phyloP scores from a whole-genome alignment of 139 green algal genomes.

The Tetradesmus obliquus region DNA sequence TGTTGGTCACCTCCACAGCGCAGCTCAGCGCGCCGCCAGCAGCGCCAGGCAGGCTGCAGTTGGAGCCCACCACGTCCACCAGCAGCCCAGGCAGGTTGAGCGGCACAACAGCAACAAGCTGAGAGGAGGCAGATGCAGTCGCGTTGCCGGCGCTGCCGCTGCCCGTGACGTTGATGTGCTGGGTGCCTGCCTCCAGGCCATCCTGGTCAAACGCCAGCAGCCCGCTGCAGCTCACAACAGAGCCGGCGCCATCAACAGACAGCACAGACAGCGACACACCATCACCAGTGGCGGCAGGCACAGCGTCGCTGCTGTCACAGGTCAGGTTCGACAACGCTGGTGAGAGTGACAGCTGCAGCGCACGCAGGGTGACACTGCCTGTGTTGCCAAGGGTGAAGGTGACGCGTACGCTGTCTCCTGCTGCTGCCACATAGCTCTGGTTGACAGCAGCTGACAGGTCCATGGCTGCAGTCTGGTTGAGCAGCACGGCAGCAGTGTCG shows the following conservation, averaged over 20 bases:
- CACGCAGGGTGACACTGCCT: neutral
- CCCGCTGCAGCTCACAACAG: neutral
- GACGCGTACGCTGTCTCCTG: neutral
- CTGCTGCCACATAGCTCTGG: neutral
- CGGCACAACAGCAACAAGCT: neutral
- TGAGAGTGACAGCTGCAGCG: neutral
- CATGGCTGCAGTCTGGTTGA: slow-evolving; percentile 28
- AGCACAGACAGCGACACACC: neutral
- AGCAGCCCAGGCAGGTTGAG: neutral
- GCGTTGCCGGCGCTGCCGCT: neutral
- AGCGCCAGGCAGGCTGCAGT: neutral
- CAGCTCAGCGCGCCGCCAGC: neutral
- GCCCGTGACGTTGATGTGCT: neutral
- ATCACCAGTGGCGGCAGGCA: neutral
- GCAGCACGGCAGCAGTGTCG: neutral
- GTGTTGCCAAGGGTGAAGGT: slow-evolving; percentile 11
- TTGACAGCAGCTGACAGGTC: neutral
- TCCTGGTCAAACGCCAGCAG: neutral
- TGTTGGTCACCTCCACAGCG: neutral
- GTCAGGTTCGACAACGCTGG: neutral
- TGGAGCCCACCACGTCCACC: neutral
- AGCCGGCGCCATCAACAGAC: neutral
- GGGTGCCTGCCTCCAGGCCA: neutral
- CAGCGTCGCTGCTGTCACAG: neutral
- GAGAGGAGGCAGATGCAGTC: neutral